Conservation (phyloP, 2,329 filamentous ascomycete species). For the Colletotrichum scovillei region DNA sequence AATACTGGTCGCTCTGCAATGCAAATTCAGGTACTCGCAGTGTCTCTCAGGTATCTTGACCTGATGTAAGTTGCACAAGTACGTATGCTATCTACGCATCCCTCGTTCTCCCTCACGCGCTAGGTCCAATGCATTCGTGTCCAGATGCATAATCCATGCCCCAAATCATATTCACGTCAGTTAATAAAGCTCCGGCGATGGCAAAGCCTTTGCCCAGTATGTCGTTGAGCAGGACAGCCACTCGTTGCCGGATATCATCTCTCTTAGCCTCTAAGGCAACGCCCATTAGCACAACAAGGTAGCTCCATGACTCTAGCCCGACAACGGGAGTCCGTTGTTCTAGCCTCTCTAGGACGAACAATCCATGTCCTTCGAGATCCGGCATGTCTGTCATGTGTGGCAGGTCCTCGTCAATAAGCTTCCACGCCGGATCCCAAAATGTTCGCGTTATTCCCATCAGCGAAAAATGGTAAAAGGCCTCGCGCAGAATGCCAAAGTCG, state of each 20-base stretch:
- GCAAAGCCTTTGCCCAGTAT: conserved; percentile 16
- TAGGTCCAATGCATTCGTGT: not conserved
- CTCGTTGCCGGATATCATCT: not conserved
- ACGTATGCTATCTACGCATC: no score
- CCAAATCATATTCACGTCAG: conserved; percentile 9
- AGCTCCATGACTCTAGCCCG: conserved; percentile 17
- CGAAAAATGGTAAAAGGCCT: conserved; percentile 4
- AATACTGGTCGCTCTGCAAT: not conserved
- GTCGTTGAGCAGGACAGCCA: not conserved
- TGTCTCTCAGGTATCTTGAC: not conserved
- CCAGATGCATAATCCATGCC: not conserved
- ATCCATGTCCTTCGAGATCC: conserved; percentile 6
- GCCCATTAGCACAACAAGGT: conserved; percentile 6
- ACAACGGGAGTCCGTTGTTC: conserved; percentile 11
- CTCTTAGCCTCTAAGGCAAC: conserved; percentile 7
- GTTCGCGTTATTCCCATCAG: conserved; percentile 22
- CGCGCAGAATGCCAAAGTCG: conserved; percentile 14
- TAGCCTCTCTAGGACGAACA: conserved; percentile 13
- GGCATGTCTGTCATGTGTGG: conserved; percentile 2
- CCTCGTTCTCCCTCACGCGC: not conserved
- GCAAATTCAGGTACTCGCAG: not conserved
- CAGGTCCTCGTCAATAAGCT: conserved; percentile 17
- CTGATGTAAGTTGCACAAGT: not conserved
- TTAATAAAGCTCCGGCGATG: not conserved
- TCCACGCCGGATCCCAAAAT: conserved; percentile 24